A percentile compares a stretch with the other conserved stretches of the same genome.
Evolutionary conservation across 2,329 filamentous ascomycete species (phyloP).

Genomic region (Alternaria arborescens): DNA sequence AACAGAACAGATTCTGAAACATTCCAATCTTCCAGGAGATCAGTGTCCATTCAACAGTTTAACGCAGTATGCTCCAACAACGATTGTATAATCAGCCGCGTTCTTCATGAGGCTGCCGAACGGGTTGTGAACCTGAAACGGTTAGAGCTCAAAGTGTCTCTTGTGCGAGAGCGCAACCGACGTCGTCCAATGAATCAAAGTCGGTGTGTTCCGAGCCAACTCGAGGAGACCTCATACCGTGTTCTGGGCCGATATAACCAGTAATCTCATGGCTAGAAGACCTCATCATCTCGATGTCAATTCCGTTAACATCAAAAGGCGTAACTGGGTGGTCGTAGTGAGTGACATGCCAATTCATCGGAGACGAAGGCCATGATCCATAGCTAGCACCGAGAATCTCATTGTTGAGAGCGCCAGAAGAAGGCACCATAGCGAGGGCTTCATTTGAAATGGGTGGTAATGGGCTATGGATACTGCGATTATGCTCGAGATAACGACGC

Average conservation of each 20-base stretch:
- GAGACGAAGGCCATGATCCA: not conserved
- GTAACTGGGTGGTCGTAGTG: not conserved
- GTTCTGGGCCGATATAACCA: not conserved
- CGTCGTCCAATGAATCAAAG: not conserved
- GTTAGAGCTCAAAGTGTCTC: not conserved
- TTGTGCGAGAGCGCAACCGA: too few species aligned
- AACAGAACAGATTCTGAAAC: not conserved
- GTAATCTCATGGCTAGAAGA: not conserved
- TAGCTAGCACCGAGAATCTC: not conserved
- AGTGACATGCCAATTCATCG: not conserved
- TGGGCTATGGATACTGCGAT: not conserved
- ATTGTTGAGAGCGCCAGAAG: not conserved
- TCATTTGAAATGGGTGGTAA: not conserved
- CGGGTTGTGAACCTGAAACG: not conserved
- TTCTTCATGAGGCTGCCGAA: not conserved
- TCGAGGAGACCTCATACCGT: too few species aligned
- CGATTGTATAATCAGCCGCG: not conserved
- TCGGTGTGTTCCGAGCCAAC: not conserved
- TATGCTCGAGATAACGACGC: not conserved
- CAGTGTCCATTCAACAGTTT: rapidly evolving
- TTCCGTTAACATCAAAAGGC: not conserved
- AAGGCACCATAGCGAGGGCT: not conserved
- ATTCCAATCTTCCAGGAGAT: not conserved
- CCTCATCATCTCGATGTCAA: not conserved
- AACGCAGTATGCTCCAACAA: not conserved